These are phyloP conservation scores for Apiosordaria backusii DNA, from an alignment of 495 filamentous ascomycete species.

Conservation along the genomic window DNA sequence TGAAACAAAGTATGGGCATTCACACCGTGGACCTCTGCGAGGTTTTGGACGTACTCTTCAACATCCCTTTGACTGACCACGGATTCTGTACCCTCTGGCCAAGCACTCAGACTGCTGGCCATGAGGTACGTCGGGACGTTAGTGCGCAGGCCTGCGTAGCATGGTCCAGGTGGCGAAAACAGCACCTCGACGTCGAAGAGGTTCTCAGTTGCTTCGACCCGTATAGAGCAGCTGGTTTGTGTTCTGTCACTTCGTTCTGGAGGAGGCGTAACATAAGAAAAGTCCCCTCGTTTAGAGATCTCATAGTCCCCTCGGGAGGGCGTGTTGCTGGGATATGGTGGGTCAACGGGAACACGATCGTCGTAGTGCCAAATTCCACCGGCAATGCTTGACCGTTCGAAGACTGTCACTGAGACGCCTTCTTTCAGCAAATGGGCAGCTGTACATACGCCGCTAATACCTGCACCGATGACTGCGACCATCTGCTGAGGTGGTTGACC, in stretches of 20 bases:
- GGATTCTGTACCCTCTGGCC: constrained; percentile 56
- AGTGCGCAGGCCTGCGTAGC: constrained; percentile 59
- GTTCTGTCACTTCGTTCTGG: constrained; percentile 1
- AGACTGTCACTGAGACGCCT: constrained; percentile 60
- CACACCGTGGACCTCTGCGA: constrained; percentile 47
- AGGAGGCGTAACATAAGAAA: constrained; percentile 19
- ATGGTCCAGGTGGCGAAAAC: constrained; percentile 41
- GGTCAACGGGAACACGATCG: constrained; percentile 54
- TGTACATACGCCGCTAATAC: constrained; percentile 62
- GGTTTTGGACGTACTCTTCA: constrained; percentile 58
- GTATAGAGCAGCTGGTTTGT: neutral
- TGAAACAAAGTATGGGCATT: constrained; percentile 50
- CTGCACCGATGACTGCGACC: constrained; percentile 67
- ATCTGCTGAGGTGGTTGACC: neutral
- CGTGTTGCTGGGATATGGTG: constrained; percentile 51
- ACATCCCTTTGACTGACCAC: constrained; percentile 55
- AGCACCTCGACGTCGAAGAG: constrained; percentile 17
- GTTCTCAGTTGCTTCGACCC: neutral
- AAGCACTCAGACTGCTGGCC: constrained; percentile 54
- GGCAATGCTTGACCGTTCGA: constrained; percentile 55
- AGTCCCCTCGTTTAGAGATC: constrained; percentile 20
- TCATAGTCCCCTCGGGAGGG: constrained; percentile 37
- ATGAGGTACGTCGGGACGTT: constrained; percentile 64
- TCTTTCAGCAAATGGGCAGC: constrained; percentile 58
- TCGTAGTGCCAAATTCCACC: constrained; percentile 69